Evolutionary conservation across 2,329 filamentous ascomycete species (phyloP).

Genomic region (Cercospora citrullina): DNA sequence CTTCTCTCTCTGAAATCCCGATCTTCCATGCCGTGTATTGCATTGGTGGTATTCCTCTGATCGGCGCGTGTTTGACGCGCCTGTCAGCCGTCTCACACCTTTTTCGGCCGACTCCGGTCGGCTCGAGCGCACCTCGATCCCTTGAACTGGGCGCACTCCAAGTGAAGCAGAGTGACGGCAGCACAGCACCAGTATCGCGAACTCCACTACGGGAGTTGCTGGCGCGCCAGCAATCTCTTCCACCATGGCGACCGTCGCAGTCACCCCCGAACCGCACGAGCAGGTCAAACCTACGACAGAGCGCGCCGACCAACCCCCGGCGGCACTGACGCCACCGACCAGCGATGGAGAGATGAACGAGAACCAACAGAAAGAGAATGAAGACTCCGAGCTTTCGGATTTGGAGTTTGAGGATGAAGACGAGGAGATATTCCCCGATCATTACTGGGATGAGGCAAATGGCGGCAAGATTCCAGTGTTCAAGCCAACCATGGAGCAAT

Average conservation of each 20-base stretch:
- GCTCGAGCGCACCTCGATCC: slow-evolving; percentile 6
- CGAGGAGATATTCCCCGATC: slow-evolving; percentile 71
- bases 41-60: background rate
- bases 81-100: slow-evolving; percentile 1
- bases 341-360: slow-evolving; percentile 50
- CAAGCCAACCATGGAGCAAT: slow-evolving; percentile 92
- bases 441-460: slow-evolving; percentile 68
- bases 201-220: slow-evolving; percentile 17
- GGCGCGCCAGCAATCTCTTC: slow-evolving; percentile 15
- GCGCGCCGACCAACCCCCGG: slow-evolving; percentile 28
- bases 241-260: slow-evolving; percentile 20
- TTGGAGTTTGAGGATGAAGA: slow-evolving; percentile 48
- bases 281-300: slow-evolving; percentile 33
- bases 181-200: slow-evolving; percentile 11
- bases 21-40: background rate
- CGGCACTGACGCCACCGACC: slow-evolving; percentile 53
- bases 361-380: slow-evolving; percentile 43
- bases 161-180: background rate
- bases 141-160: slow-evolving; percentile 3
- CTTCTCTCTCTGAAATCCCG: background rate
- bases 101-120: slow-evolving; percentile 1
- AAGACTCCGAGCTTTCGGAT: slow-evolving; percentile 52
- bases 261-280: slow-evolving; percentile 32
- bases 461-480: slow-evolving; percentile 85
- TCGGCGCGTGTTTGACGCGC: background rate